phyloP scores from a whole-genome alignment of 1,284 basidiomycete genomes.

The Melampsora larici-populina region DNA sequence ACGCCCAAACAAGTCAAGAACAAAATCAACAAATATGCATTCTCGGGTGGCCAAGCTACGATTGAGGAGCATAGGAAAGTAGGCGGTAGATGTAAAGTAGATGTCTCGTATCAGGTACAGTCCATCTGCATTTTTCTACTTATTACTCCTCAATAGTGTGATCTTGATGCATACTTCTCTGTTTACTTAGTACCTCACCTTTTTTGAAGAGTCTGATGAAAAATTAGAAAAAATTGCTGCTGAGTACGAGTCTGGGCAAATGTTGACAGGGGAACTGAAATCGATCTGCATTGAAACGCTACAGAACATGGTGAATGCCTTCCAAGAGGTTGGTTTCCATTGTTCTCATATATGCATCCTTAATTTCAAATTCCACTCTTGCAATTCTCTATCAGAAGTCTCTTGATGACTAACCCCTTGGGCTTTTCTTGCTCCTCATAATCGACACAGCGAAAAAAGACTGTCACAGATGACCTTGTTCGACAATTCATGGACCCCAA shows the following conservation, averaged over 20 bases:
- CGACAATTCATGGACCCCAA: conserved; percentile 76
- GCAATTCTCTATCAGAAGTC: too few relatives aligned
- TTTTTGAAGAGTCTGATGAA: conserved; percentile 31
- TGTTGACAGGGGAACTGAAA: conserved; percentile 91
- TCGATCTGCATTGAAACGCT: conserved; percentile 78
- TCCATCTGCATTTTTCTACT: conserved; percentile 12
- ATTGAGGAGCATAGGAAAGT: conserved; percentile 84
- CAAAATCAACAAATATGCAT: conserved; percentile 76
- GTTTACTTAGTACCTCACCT: conserved; percentile 20
- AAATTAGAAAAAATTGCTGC: conserved; percentile 52
- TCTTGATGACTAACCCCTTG: too few relatives aligned
- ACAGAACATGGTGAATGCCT: conserved; percentile 77
- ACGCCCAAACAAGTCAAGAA: conserved; percentile 91
- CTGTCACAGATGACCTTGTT: conserved; percentile 75
- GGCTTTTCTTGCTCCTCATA: not conserved
- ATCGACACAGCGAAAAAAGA: conserved; percentile 66
- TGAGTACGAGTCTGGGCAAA: conserved; percentile 83
- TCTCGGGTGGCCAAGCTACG: conserved; percentile 65
- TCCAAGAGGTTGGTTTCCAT: conserved; percentile 69
- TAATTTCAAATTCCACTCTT: not conserved
- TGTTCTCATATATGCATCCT: not conserved
- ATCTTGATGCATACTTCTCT: not conserved
- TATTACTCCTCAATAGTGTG: not conserved
- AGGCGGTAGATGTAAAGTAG: conserved; percentile 91
- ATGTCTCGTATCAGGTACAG: conserved; percentile 76